phyloP scores from a whole-genome alignment of 2,329 filamentous ascomycete genomes.

The Xylariales sp. region DNA sequence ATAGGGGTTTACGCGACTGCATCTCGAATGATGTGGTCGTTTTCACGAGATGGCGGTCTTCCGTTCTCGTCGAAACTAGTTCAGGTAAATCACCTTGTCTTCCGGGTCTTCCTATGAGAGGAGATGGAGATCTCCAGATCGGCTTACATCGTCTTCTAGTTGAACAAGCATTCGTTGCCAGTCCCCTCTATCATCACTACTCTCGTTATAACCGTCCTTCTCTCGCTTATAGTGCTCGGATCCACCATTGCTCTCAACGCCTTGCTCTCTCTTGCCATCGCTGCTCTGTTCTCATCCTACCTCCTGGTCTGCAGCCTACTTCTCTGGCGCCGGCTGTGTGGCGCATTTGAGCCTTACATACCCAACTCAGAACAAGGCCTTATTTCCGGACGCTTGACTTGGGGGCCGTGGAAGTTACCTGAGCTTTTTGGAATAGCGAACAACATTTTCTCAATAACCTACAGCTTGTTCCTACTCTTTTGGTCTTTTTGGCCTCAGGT shows the following conservation, averaged over 20 bases:
- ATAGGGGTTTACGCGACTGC: constrained; percentile 42
- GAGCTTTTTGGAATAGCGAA: constrained; percentile 64
- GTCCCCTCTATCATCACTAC: constrained; percentile 41
- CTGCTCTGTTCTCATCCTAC: constrained; percentile 58
- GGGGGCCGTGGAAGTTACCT: constrained; percentile 67
- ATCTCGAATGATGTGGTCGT: constrained; percentile 47
- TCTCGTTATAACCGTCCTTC: constrained; percentile 38
- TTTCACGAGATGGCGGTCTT: constrained; percentile 43
- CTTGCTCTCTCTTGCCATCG: constrained; percentile 57
- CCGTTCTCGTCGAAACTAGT: constrained; percentile 41
- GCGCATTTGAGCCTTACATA: constrained; percentile 44
- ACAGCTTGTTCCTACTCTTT: constrained; percentile 66
- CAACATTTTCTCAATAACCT: constrained; percentile 64
- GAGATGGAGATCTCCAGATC: no score
- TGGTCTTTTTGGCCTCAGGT: constrained; percentile 64
- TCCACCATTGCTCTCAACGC: constrained; percentile 56
- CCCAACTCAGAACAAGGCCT: no score
- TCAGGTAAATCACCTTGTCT: constrained; percentile 29
- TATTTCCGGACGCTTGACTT: no score
- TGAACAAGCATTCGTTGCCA: constrained; percentile 40
- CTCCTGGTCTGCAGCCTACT: constrained; percentile 54
- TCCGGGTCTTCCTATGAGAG: no score
- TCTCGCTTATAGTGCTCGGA: constrained; percentile 47
- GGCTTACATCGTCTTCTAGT: constrained; percentile 20
- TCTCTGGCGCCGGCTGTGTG: constrained; percentile 54